Evolutionary conservation across 2,329 filamentous ascomycete genomes (phyloP), one percentile per base, ranked within the genome.

Genomic region (Botrytis fabae): DNA sequence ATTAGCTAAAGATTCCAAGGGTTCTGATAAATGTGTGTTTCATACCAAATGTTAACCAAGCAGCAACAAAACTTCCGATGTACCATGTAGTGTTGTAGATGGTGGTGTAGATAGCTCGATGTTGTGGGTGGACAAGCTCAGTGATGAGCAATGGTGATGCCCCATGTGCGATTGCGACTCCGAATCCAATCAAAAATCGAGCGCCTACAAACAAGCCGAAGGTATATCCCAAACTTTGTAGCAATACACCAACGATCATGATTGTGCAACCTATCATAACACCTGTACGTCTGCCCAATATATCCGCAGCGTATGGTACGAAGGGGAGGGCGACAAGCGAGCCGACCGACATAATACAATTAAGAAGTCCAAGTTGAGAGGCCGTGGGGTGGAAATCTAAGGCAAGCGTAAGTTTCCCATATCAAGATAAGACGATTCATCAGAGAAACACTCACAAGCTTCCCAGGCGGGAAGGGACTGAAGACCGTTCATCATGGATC

Each of bases 281-380:
- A 75, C 84, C 85, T 75, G 81, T 80, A 64, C 84, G 81, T 72
- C 86, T 82, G 25, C 86, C 86, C 16, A 84, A 78, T 46, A 82
- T 77, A 81, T 87, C 85, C 42, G 85, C 84, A 35, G 82, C 82
- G 78, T 85, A 86, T 25, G 86, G 85, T 9, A 84, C 83, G 63
- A 85, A 80, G 6, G 84, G 83, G 25, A 86, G 80, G 64, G 85
- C 84, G 20, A 82, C 81, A 46, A 87, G 80, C 20, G 83, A 84
- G 71, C 85, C 86, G 64, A 86, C 82, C 60, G 84, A 84, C 83
- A 86, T 85, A 75, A 86, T 85, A 66, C 82, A 82, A 66, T 83
- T 82, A 42, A 86, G 79, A 40, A 86, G 81, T 74, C 85, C 84
- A 61, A 84, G 81, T 48, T 81, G 79, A 2, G 83, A 77, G 8